Base-by-base conservation (phyloP, 2,329 filamentous ascomycete genomes). In the Mycocentrospora acerina region DNA sequence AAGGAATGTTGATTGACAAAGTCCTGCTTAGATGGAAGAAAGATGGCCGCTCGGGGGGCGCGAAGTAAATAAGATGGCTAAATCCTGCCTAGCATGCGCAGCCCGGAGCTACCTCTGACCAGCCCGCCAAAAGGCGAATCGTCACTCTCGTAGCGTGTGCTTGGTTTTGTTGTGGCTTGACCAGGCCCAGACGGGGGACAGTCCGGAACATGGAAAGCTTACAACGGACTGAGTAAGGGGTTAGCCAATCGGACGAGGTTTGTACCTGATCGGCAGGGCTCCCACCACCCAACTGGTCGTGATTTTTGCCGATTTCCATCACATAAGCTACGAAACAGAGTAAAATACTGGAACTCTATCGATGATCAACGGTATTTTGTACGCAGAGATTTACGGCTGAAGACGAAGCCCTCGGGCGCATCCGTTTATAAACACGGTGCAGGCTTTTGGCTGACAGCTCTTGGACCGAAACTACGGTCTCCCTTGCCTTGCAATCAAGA, bases 21-120 rank as follows among this genome's bases (percentile, higher is more conserved):
- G 56, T 64, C 64, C 62, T 63, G 61, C 59, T 65, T 62, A 59
- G 54, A 59, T 58, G 53, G 58, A 55, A 59, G 44, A 42, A 41
- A 43, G 42, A 44, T 48, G n/a, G n/a, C n/a, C 44, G 48, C 32
- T 37, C 44, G 53, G 62, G 65, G 62, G 55, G 54, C 52, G 55
- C 51, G 53, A 49, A 53, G 60, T 67, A 64, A 65, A 65, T 62
- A 60, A 59, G 49, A 62, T 51, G 55, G 59, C 57, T 45, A 48
- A 45, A 59, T 55, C 42, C 51, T 9, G 19, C 19, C 9, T 42
- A 45, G 53, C 40, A 51, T 35, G 46, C 46, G 50, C 48, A 53
- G 53, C 51, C 51, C 50, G 48, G 51, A 51, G 52, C 60, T 53
- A 54, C 44, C n/a, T 50, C 51, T 48, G 57, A 46, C 54, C 55